Percentiles rank a stretch among this genome's conserved stretches.
Evolutionary conservation across 257 asterid species (phyloP).

Genomic region (Gentiana dahurica): DNA sequence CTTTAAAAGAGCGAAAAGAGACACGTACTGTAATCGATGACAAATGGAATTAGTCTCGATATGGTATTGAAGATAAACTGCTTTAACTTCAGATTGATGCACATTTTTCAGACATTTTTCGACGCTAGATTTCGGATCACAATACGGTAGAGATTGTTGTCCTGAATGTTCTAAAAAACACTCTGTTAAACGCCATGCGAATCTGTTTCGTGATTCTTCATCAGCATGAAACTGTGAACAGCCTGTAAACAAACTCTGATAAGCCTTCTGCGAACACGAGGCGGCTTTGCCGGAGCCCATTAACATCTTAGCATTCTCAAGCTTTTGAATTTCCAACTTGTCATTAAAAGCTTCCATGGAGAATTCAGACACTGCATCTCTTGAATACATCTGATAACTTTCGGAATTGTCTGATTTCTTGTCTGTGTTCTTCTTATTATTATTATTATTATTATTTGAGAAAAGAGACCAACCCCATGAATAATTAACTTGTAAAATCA

Average conservation of each 20-base stretch:
- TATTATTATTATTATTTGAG: slow-evolving; percentile 2
- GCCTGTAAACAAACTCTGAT: slow-evolving; percentile 38
- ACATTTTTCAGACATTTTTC: slow-evolving; percentile 36
- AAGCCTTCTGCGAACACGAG: slow-evolving; percentile 66
- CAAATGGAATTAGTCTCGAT: slow-evolving; percentile 70
- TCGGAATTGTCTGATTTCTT: slow-evolving; percentile 9
- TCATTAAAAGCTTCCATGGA: slow-evolving; percentile 44
- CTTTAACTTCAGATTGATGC: slow-evolving; percentile 31
- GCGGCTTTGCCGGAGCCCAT: slow-evolving; percentile 26
- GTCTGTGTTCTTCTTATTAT: slow-evolving; percentile 8
- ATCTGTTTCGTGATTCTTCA: slow-evolving; percentile 56
- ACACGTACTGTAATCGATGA: slow-evolving; percentile 70
- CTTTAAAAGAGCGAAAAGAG: not conserved
- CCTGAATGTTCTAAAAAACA: slow-evolving; percentile 75
- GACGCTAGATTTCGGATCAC: slow-evolving; percentile 36
- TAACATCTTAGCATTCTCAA: slow-evolving; percentile 40
- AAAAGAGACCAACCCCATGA: slow-evolving; percentile 33
- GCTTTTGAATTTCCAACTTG: slow-evolving; percentile 32
- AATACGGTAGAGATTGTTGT: slow-evolving; percentile 45
- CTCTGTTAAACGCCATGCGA: slow-evolving; percentile 79
- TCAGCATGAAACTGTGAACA: slow-evolving; percentile 56
- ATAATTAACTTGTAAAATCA: not conserved
- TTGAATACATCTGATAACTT: slow-evolving; percentile 2
- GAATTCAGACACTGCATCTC: slow-evolving; percentile 36
- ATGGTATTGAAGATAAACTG: slow-evolving; percentile 47